phyloP scores from a whole-genome alignment of 345 rosid genomes.

The Garcia nutans region DNA sequence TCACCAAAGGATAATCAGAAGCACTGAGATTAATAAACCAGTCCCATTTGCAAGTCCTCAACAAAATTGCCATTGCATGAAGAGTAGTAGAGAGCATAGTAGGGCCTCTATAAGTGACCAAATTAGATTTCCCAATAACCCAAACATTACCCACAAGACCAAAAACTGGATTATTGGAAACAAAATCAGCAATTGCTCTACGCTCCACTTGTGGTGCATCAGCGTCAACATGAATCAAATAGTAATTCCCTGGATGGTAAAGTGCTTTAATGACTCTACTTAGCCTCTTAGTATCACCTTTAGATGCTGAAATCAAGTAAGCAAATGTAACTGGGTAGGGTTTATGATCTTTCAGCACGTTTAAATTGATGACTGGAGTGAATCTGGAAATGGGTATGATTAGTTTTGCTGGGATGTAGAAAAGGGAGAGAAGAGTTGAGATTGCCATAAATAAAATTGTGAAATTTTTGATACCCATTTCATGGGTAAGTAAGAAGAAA shows the following conservation, averaged over 20 bases:
- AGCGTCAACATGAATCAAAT: slow-evolving; percentile 68
- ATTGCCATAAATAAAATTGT: slow-evolving; percentile 52
- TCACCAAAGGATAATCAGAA: slow-evolving; percentile 83
- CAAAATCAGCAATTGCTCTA: slow-evolving; percentile 52
- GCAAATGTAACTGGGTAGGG: slow-evolving; percentile 68
- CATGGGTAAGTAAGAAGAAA: background rate
- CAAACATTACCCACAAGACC: slow-evolving; percentile 60
- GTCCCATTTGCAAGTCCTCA: slow-evolving; percentile 81
- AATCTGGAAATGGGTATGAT: slow-evolving; percentile 31
- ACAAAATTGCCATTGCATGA: slow-evolving; percentile 72
- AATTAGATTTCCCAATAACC: slow-evolving; percentile 69
- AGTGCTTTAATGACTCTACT: slow-evolving; percentile 57
- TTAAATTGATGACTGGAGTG: slow-evolving; percentile 40
- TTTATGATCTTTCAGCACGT: slow-evolving; percentile 31
- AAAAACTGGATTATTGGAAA: slow-evolving; percentile 53
- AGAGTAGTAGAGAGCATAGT: slow-evolving; percentile 90
- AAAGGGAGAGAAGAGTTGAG: slow-evolving; percentile 48
- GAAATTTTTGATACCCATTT: slow-evolving; percentile 56
- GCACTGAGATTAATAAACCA: slow-evolving; percentile 99
- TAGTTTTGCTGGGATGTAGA: too few species aligned
- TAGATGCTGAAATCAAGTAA: slow-evolving; percentile 80
- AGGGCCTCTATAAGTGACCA: slow-evolving; percentile 90
- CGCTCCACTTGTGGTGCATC: slow-evolving; percentile 62
- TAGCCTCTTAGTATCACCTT: slow-evolving; percentile 61
- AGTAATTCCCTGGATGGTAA: slow-evolving; percentile 81